These are phyloP conservation scores for Turnera subulata DNA, from an alignment of 345 rosid genomes.

Conservation along the genomic window DNA sequence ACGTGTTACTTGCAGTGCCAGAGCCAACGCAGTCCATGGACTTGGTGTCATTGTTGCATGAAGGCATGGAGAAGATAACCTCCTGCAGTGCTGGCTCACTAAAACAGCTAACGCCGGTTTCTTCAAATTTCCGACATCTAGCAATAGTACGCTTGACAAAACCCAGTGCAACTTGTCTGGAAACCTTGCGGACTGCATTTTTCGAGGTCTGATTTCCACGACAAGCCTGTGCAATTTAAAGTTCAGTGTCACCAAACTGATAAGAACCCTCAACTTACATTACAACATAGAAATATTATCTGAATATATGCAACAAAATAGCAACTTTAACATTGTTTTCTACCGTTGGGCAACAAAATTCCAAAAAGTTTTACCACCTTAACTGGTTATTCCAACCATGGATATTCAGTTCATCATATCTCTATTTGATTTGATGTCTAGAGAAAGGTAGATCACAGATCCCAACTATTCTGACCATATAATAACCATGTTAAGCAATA, in stretches of 20 bases:
- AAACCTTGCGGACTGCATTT: constrained; percentile 56
- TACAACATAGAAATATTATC: not conserved
- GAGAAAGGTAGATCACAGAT: too few relatives aligned
- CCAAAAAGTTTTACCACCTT: too few relatives aligned
- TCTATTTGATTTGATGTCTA: too few relatives aligned
- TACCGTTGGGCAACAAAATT: too few relatives aligned
- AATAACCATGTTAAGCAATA: too few relatives aligned
- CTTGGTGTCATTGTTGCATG: constrained; percentile 67
- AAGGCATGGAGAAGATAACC: constrained; percentile 55
- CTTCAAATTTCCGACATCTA: constrained; percentile 73
- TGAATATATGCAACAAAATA: too few relatives aligned
- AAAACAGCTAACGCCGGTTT: constrained; percentile 75
- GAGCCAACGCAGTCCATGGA: constrained; percentile 89
- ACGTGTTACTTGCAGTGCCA: constrained; percentile 89
- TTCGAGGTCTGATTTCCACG: constrained; percentile 65
- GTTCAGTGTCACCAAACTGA: not conserved
- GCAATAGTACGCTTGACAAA: constrained; percentile 69
- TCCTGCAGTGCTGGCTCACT: constrained; percentile 68
- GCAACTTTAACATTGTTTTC: too few relatives aligned
- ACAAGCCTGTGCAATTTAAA: constrained; percentile 51
- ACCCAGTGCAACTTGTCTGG: constrained; percentile 70
- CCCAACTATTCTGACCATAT: too few relatives aligned
- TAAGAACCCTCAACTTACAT: not conserved
- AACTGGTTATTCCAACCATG: too few relatives aligned
- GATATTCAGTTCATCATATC: too few relatives aligned